Conservation (phyloP, 2,329 filamentous ascomycete genomes). For the Penicillium brevicompactum region DNA sequence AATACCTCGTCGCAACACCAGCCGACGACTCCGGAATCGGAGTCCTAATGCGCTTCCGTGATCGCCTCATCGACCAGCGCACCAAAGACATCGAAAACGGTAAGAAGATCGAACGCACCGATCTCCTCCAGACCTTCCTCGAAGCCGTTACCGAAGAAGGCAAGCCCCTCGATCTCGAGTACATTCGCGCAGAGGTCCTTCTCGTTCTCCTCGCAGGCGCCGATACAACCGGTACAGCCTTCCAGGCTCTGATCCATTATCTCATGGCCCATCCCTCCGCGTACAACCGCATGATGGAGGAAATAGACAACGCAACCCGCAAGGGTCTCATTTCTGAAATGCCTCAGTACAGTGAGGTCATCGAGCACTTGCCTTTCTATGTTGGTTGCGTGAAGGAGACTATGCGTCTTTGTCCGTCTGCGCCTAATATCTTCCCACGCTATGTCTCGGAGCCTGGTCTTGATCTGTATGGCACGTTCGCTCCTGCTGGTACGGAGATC, state of each 20-base stretch:
- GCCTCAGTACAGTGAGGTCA: conserved; percentile 48
- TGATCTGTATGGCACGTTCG: conserved; percentile 42
- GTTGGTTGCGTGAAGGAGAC: conserved; percentile 55
- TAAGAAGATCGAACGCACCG: conserved; percentile 48
- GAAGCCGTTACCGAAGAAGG: conserved; percentile 50
- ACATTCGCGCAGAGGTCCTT: conserved; percentile 57
- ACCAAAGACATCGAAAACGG: conserved; percentile 51
- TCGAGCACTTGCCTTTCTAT: conserved; percentile 50
- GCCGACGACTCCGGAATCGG: conserved; percentile 59
- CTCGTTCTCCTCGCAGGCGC: conserved; percentile 56
- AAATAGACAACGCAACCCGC: conserved; percentile 46
- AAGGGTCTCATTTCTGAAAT: conserved; percentile 35
- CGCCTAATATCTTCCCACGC: conserved; percentile 55
- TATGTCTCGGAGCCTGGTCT: conserved; percentile 42
- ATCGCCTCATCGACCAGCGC: conserved; percentile 54
- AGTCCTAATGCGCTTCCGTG: conserved; percentile 60
- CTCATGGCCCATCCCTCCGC: conserved; percentile 43
- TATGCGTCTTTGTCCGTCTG: conserved; percentile 54
- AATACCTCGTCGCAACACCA: conserved; percentile 57
- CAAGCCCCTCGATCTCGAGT: conserved; percentile 51
- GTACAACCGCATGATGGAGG: conserved; percentile 51
- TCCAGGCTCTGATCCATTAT: conserved; percentile 51
- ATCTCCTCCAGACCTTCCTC: conserved; percentile 56
- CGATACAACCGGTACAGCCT: conserved; percentile 55
- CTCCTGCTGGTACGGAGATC: conserved; percentile 49